phyloP scores from a whole-genome alignment of 1,139 yeast species.

The Blastobotrys malaysiensis region DNA sequence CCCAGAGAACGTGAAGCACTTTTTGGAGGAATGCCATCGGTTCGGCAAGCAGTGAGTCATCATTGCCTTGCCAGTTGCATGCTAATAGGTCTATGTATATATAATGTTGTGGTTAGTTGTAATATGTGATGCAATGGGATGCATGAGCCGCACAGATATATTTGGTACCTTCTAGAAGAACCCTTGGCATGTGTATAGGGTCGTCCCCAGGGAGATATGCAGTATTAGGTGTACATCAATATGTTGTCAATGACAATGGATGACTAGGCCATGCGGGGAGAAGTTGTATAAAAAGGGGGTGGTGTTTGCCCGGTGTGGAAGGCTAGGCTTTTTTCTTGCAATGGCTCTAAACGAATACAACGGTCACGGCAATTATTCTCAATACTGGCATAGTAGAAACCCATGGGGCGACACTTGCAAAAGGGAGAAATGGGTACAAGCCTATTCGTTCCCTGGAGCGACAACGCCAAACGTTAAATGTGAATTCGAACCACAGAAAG shows the following conservation, averaged over 20 bases:
- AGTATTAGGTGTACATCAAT: too few species aligned
- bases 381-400: background rate
- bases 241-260: too few species aligned
- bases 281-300: background rate
- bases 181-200: background rate
- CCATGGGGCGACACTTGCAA: background rate
- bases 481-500: background rate
- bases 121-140: background rate
- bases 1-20: constrained; percentile 79
- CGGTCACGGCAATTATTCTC: background rate
- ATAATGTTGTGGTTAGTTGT: background rate
- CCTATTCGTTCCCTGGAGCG: background rate
- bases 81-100: background rate
- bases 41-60: constrained; percentile 41
- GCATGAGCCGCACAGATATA: background rate
- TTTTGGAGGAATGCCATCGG: constrained; percentile 82
- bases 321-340: background rate
- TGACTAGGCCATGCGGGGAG: background rate
- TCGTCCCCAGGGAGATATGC: background rate
- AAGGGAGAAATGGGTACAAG: background rate
- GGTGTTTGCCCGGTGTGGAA: background rate
- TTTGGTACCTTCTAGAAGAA: background rate
- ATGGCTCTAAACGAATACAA: background rate
- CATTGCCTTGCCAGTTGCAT: background rate
- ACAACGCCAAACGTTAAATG: background rate